phyloP scores from a whole-genome alignment of 371 early-diverging fungal genomes.

The Mucor lusitanicus region DNA sequence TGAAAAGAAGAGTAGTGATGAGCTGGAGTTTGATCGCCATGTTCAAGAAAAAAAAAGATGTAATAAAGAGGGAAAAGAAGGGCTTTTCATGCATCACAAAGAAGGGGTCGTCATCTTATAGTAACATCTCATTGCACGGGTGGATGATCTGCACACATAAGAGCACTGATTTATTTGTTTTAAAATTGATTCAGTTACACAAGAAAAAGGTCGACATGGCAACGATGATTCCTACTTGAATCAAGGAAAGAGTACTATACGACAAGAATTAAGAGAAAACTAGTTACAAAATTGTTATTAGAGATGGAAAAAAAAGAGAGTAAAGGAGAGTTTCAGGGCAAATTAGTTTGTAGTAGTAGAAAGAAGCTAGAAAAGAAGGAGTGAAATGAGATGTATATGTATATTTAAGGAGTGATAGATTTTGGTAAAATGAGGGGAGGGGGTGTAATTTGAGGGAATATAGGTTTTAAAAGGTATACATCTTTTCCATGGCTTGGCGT shows the following conservation, averaged over 20 bases:
- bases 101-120: background rate
- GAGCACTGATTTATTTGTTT: background rate
- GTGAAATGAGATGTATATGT: conserved; percentile 2
- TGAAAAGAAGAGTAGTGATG: background rate
- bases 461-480: conserved; percentile 42
- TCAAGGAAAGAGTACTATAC: background rate
- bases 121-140: background rate
- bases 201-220: background rate
- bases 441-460: background rate
- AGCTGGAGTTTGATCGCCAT: background rate
- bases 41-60: background rate
- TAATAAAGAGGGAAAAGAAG: conserved; percentile 12
- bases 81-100: background rate
- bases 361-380: background rate
- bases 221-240: background rate
- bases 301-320: background rate
- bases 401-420: background rate
- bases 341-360: conserved; percentile 4
- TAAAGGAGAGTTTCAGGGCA: background rate
- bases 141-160: conserved; percentile 1
- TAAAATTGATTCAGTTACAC: background rate
- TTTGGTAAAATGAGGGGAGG: background rate
- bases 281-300: conserved; percentile 7
- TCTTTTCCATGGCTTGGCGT: conserved; percentile 56
- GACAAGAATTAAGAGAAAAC: background rate